Conservation (phyloP, 257 asterid genomes). For the Galeopsis tetrahit region DNA sequence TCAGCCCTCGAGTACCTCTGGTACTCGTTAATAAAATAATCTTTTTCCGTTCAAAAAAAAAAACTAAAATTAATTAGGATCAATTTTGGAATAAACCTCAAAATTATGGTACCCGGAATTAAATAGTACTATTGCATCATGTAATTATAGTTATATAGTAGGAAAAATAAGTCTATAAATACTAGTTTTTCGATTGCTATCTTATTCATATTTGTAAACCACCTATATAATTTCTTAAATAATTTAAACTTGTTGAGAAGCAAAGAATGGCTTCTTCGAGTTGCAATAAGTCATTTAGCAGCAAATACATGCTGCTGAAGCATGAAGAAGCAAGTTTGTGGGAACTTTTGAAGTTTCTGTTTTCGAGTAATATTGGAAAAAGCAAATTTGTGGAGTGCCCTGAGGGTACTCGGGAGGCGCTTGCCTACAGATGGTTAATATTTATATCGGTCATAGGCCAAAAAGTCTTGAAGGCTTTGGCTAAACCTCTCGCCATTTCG, state of each 20-base stretch:
- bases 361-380: slow-evolving; percentile 37
- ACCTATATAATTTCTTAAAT: too few relatives aligned
- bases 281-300: slow-evolving; percentile 48
- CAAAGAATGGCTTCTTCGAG: slow-evolving; percentile 10
- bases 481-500: slow-evolving; percentile 42
- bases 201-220: background rate
- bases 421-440: slow-evolving; percentile 48
- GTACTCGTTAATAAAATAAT: too few relatives aligned
- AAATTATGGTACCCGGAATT: too few relatives aligned
- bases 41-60: too few relatives aligned
- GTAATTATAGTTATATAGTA: too few relatives aligned
- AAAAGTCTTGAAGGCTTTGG: slow-evolving; percentile 36
- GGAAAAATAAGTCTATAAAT: background rate
- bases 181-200: background rate
- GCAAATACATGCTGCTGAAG: slow-evolving; percentile 49
- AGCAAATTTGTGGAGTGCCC: slow-evolving; percentile 51
- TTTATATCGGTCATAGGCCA: slow-evolving; percentile 41
- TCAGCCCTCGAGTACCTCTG: too few relatives aligned
- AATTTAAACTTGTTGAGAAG: too few relatives aligned
- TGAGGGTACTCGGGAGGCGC: slow-evolving; percentile 35
- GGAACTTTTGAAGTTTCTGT: slow-evolving; percentile 38
- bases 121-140: too few relatives aligned
- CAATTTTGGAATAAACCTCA: too few relatives aligned
- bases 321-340: slow-evolving; percentile 40
- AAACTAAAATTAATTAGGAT: too few relatives aligned